Evolutionary conservation across 495 filamentous ascomycete species (phyloP).

Genomic region (Talaromyces thailandensis): DNA sequence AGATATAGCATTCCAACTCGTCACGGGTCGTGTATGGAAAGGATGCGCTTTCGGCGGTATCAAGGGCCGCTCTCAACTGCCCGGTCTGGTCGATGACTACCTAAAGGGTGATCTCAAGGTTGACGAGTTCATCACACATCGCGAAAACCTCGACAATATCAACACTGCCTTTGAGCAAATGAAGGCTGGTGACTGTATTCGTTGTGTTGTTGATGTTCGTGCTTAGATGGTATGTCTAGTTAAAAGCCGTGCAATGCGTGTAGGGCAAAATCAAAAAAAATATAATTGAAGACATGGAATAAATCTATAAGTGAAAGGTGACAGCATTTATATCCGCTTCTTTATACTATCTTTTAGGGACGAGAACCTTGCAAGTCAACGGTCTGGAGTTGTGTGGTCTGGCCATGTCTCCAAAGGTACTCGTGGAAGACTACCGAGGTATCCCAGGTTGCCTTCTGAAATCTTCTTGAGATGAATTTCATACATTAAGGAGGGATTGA

Average conservation of each 20-base stretch:
- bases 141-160: slow-evolving; percentile 69
- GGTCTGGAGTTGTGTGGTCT: neutral
- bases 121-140: slow-evolving; percentile 98
- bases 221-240: neutral
- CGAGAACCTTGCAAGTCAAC: neutral
- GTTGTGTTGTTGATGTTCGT: slow-evolving; percentile 57
- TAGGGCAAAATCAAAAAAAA: neutral
- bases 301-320: neutral
- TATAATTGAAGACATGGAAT: neutral
- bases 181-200: slow-evolving; percentile 93
- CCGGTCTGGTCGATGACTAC: slow-evolving; percentile 84
- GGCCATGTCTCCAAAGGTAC: neutral
- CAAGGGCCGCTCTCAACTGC: slow-evolving; percentile 91
- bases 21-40: slow-evolving; percentile 95
- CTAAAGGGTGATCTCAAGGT: slow-evolving; percentile 87
- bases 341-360: neutral
- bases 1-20: slow-evolving; percentile 87
- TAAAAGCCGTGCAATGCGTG: neutral
- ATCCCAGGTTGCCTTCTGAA: neutral
- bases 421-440: neutral
- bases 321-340: neutral
- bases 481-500: neutral
- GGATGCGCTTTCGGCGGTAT: slow-evolving; percentile 97
- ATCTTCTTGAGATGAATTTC: neutral
- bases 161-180: slow-evolving; percentile 87